phyloP scores from a whole-genome alignment of 2,329 filamentous ascomycete species.

The Scedosporium apiospermum region DNA sequence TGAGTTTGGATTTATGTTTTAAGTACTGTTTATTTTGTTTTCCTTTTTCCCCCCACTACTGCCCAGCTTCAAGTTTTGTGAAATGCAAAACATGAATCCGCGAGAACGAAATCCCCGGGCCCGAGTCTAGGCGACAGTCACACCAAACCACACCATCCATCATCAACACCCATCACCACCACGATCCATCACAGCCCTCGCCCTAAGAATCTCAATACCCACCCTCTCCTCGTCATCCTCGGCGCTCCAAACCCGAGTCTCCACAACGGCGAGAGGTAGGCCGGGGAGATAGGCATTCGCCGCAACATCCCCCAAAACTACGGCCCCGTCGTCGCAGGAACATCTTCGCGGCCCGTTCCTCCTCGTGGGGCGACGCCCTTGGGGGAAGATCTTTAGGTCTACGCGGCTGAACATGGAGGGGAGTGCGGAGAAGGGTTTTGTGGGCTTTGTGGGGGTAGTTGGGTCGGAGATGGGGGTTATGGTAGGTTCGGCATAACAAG shows the following conservation, averaged over 20 bases:
- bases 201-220: not conserved
- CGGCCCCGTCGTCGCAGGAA: too few species aligned
- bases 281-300: not conserved
- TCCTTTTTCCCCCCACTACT: too few species aligned
- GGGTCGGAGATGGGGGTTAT: not conserved
- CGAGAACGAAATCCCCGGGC: too few species aligned
- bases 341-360: not conserved
- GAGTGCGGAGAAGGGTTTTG: not conserved
- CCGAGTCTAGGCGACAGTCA: too few species aligned
- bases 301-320: not conserved
- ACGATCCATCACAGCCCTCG: too few species aligned
- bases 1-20: not conserved
- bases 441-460: not conserved
- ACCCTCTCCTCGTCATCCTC: not conserved
- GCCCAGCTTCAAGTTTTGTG: not conserved
- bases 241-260: slow-evolving; percentile 4
- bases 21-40: not conserved
- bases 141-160: too few species aligned
- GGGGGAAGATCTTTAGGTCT: not conserved
- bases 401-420: not conserved
- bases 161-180: too few species aligned
- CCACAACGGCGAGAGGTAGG: not conserved
- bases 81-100: too few species aligned
- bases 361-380: not conserved
- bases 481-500: not conserved